phyloP scores from a whole-genome alignment of 1,139 yeast species.

The Pichia sp. region DNA sequence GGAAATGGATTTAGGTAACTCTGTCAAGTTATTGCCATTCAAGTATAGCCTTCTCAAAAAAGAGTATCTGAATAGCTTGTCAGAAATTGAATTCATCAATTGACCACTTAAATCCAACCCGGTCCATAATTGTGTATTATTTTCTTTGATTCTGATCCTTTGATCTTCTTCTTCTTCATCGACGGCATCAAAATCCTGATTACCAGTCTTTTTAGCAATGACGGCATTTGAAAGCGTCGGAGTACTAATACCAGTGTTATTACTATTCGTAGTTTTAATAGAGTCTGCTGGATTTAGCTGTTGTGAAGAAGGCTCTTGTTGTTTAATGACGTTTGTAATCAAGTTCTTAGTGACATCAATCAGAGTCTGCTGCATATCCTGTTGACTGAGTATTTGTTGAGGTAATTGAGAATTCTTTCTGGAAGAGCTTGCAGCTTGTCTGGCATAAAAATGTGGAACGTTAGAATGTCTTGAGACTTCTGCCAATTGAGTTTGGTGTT shows the following conservation, averaged over 20 bases:
- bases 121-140: constrained; percentile 84
- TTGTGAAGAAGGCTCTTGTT: constrained; percentile 10
- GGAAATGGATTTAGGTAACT: constrained; percentile 62
- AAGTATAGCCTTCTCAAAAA: constrained; percentile 83
- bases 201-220: constrained; percentile 13
- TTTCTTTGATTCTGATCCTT: constrained; percentile 62
- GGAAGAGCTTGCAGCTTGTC: constrained; percentile 83
- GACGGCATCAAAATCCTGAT: constrained; percentile 34
- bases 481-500: constrained; percentile 76
- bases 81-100: constrained; percentile 62
- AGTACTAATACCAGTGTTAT: constrained; percentile 7
- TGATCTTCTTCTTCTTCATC: constrained; percentile 77
- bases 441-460: constrained; percentile 78
- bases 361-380: constrained; percentile 25
- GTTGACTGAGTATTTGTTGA: not conserved
- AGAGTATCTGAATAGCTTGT: constrained; percentile 70
- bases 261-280: constrained; percentile 10
- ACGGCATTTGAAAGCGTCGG: constrained; percentile 15
- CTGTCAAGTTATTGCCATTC: constrained; percentile 72
- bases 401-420: constrained; percentile 27
- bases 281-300: not conserved
- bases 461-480: constrained; percentile 68
- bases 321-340: constrained; percentile 22
- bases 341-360: constrained; percentile 50
- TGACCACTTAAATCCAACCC: constrained; percentile 91